Base-by-base conservation (phyloP, 2,329 filamentous ascomycete species). In the Exutisphaerella laricina region DNA sequence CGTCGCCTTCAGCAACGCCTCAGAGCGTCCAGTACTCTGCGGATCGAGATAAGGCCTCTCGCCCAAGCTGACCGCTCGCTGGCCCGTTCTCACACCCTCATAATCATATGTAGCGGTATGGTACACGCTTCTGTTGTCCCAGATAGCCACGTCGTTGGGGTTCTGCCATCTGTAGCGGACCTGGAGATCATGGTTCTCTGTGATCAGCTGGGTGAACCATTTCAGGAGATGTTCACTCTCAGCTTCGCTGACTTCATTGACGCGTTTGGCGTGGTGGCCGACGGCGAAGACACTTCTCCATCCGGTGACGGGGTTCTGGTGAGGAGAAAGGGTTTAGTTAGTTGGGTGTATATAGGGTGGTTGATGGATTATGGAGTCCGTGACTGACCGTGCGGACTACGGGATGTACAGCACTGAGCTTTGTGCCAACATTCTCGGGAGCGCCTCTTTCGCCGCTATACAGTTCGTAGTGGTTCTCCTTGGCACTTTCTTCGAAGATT, bases 61-160 rank as follows among this genome's bases (percentile, higher is more conserved):
- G 12, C 71, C 78, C 5, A 79, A 67, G 6, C 70, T 73, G 4
- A 80, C 77, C 0, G 72, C 68, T 14, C 78, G 57, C 56, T 78
- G 69, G 17, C 75, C 70, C 37, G 68, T 66, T 35, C 78, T 64
- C 18, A 72, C 67, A 0, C 75, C 76, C 16, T 70, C 70, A 33
- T 82, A 83, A 50, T 84, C 81, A 49, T 77, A 80, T 0, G 78
- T 84, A 0, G 78, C 79, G 31, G 72, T 73, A 51, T 81, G 78
- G 59, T 75, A 79, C 1, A 66, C 72, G 36, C 70, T 74, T 5
- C 77, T 64, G 47, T 84, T 84, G 56, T 85, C 80, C 81, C 81
- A 85, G 50, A 84, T 80, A 63, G 68, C 57, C 51, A 73, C 62
- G 51, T 73, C 70, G 48, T 75, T 71, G 43, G 57, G 47, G 46